Evolutionary conservation across 2,329 filamentous ascomycete genomes (phyloP), one percentile per base, ranked within the genome.

Genomic region (Botrytis paeoniae): DNA sequence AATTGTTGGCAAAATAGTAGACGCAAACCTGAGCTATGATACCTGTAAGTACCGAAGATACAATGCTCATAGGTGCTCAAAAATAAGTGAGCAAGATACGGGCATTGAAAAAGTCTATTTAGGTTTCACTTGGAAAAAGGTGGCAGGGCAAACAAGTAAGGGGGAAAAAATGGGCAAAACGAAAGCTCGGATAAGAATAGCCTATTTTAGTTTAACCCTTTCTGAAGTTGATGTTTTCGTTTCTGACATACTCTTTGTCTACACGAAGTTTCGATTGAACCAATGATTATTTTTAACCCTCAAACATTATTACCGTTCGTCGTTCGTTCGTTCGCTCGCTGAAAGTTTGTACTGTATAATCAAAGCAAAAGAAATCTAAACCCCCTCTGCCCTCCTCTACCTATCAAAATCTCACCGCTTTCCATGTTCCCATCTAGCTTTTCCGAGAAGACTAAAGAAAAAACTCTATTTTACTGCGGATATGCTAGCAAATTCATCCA

Each of bases 81-180:
- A 68, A 68, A 29, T 37, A 41, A 41, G 35, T 57, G 37, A 25
- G 39, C 35, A n/a, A 62, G 37, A 62, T 18, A 16, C 65, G 65
- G 65, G 57, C 65, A 57, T 69, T 69, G 18, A 57, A 51, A 66
- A 69, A 57, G 65, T 69, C 65, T 48, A 69, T 69, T 69, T 41
- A 69, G 65, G 65, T 69, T 69, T 69, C 65, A 41, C 35, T 69
- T 41, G 48, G 20, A 29, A 69, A 29, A 57, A 57, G 51, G 48
- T 69, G 65, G 65, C 65, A 69, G 61, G 61, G 61, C 61, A 64
- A 64, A 45, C 16, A 64, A 45, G 61, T 64, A 64, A 64, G 39
- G 61, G 18, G 37, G n/a, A 20, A 25, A 22, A 43, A 51, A 68
- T 20, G 35, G 48, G n/a, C 25, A 54, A 41, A 29, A 68, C 60